phyloP scores from a whole-genome alignment of 352 stramenopile genomes.

The Phytophthora sp. region DNA sequence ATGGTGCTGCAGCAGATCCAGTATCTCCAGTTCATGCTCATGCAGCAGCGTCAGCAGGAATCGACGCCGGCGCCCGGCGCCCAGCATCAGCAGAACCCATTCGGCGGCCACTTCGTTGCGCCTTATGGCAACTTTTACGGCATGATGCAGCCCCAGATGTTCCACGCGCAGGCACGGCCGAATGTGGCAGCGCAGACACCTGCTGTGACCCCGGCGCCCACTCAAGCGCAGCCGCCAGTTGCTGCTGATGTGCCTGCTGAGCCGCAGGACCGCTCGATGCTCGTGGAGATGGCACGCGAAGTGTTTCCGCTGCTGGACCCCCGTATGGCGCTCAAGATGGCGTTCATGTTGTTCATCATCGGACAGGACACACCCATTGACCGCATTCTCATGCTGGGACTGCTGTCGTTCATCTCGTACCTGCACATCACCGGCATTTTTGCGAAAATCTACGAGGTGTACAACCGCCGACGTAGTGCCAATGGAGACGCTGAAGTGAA shows the following conservation, averaged over 20 bases:
- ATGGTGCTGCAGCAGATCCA: conserved; percentile 84
- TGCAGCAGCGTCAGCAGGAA: conserved; percentile 43
- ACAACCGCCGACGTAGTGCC: conserved; percentile 42
- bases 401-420: conserved; percentile 80
- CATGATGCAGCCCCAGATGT: conserved; percentile 43
- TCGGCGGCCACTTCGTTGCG: conserved; percentile 25
- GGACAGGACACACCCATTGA: conserved; percentile 82
- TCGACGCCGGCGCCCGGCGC: not conserved
- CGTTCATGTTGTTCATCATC: conserved; percentile 91
- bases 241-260: conserved; percentile 23
- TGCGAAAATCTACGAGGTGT: conserved; percentile 80
- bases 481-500: conserved; percentile 31
- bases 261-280: conserved; percentile 24
- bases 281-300: conserved; percentile 62
- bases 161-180: conserved; percentile 17
- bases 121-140: conserved; percentile 45
- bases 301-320: conserved; percentile 72
- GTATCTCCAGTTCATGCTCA: conserved; percentile 73
- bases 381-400: conserved; percentile 72
- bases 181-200: conserved; percentile 8
- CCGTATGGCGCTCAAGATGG: conserved; percentile 85
- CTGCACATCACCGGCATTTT: conserved; percentile 88
- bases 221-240: conserved; percentile 7
- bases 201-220: conserved; percentile 16
- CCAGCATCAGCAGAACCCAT: conserved; percentile 21